Percentiles rank a stretch among this genome's conserved stretches.
These are phyloP conservation scores for Solanum paucissectum DNA, from an alignment of 257 asterid species.

Conservation along the genomic window DNA sequence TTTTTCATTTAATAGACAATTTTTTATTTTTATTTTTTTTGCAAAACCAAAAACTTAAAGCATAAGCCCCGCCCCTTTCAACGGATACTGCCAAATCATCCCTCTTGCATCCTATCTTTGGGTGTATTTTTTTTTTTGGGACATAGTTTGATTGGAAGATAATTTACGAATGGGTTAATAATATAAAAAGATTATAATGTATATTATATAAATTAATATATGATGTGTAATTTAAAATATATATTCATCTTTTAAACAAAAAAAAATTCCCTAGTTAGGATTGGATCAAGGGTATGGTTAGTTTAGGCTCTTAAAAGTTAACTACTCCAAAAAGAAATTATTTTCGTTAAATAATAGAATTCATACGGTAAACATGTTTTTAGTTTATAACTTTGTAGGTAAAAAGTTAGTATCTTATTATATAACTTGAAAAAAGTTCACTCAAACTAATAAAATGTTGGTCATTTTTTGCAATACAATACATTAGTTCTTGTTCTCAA, in stretches of 20 bases:
- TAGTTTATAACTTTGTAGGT: not conserved
- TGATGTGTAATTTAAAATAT: not conserved
- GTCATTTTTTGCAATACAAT: not conserved
- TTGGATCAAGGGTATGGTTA: not conserved
- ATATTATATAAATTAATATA: too few relatives aligned
- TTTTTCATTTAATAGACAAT: not conserved
- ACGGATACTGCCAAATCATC: not conserved
- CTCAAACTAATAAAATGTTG: not conserved
- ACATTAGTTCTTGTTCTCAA: not conserved
- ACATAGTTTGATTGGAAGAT: not conserved
- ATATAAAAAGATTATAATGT: not conserved
- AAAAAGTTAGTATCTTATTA: not conserved
- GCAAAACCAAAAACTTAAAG: not conserved
- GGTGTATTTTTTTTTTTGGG: not conserved
- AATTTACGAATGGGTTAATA: not conserved
- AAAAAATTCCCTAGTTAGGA: not conserved
- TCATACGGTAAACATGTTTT: not conserved
- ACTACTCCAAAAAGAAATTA: not conserved
- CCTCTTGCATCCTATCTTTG: not conserved
- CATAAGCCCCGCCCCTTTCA: not conserved
- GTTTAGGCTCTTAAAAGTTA: not conserved
- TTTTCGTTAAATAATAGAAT: not conserved
- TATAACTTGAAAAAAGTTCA: not conserved
- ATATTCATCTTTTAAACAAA: not conserved
- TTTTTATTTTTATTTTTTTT: too few relatives aligned